Conservation (phyloP, 139 green algal genomes). For the Eudorina sp. region DNA sequence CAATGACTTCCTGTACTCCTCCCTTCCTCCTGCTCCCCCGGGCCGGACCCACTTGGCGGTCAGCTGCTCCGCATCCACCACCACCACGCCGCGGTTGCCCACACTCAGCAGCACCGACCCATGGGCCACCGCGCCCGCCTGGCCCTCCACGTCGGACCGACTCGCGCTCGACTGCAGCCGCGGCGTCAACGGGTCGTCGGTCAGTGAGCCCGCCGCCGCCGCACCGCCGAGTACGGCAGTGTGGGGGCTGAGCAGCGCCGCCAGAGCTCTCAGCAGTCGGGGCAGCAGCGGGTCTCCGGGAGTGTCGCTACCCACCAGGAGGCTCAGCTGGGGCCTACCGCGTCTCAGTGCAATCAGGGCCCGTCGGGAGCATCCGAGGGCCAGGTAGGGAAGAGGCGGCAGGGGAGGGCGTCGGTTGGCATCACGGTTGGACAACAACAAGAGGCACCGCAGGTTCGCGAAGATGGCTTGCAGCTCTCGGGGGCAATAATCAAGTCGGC, state of each 20-base stretch:
- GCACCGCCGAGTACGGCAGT: neutral
- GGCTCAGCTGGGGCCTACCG: slow-evolving; percentile 20
- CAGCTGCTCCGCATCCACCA: slow-evolving; percentile 37
- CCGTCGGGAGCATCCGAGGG: neutral
- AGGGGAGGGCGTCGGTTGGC: no score
- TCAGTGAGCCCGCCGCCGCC: neutral
- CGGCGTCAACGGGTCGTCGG: slow-evolving; percentile 14
- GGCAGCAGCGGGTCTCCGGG: slow-evolving; percentile 11
- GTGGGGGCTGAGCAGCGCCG: slow-evolving; percentile 15
- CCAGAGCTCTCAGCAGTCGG: slow-evolving; percentile 11
- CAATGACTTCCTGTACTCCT: no score
- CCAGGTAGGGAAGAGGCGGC: neutral
- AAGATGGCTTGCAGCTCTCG: no score
- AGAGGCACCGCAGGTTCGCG: no score
- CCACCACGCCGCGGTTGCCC: slow-evolving; percentile 21
- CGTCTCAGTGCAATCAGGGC: no score
- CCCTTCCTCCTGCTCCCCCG: neutral
- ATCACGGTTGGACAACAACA: no score
- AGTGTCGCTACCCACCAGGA: slow-evolving; percentile 13
- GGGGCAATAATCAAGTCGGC: no score
- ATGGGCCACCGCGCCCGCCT: slow-evolving; percentile 1
- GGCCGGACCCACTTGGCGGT: neutral
- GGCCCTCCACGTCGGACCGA: neutral
- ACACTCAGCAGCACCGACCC: slow-evolving; percentile 32
- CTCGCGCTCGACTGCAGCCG: neutral